Evolutionary conservation across 495 filamentous ascomycete genomes (phyloP).

Genomic region (Hyaloscypha finlandica): DNA sequence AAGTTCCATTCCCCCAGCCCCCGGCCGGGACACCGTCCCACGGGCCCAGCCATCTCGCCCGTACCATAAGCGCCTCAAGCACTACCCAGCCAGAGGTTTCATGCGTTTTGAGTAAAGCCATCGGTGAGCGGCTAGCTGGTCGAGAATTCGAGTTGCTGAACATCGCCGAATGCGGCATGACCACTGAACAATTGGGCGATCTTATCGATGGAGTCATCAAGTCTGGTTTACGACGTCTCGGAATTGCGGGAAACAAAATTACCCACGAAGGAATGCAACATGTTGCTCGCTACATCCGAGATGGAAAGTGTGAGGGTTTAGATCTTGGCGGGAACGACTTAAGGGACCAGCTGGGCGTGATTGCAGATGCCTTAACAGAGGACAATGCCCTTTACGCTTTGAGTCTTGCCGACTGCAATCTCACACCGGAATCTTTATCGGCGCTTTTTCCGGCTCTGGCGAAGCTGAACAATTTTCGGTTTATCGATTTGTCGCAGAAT

Average conservation of each 20-base stretch:
- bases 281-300: conserved; percentile 70
- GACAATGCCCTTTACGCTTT: conserved; percentile 74
- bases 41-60: conserved; percentile 14
- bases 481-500: conserved; percentile 91
- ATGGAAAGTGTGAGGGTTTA: conserved; percentile 79
- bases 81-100: conserved; percentile 30
- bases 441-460: conserved; percentile 75
- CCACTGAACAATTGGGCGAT: conserved; percentile 64
- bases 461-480: conserved; percentile 73
- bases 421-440: conserved; percentile 69
- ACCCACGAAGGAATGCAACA: conserved; percentile 72
- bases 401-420: conserved; percentile 84
- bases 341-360: conserved; percentile 64
- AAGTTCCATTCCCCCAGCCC: conserved; percentile 73
- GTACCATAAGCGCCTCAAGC: conserved; percentile 27
- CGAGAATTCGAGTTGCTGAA: conserved; percentile 80
- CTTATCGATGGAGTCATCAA: conserved; percentile 76
- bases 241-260: conserved; percentile 79
- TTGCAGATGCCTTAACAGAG: conserved; percentile 60
- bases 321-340: conserved; percentile 92
- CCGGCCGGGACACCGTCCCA: conserved; percentile 15
- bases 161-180: conserved; percentile 75
- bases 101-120: conserved; percentile 67
- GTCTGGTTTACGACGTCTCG: conserved; percentile 73
- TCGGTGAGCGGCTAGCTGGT: conserved; percentile 75